Evolutionary conservation across 2,329 filamentous ascomycete genomes (phyloP).

Genomic region (Aspergillus ochraceus): DNA sequence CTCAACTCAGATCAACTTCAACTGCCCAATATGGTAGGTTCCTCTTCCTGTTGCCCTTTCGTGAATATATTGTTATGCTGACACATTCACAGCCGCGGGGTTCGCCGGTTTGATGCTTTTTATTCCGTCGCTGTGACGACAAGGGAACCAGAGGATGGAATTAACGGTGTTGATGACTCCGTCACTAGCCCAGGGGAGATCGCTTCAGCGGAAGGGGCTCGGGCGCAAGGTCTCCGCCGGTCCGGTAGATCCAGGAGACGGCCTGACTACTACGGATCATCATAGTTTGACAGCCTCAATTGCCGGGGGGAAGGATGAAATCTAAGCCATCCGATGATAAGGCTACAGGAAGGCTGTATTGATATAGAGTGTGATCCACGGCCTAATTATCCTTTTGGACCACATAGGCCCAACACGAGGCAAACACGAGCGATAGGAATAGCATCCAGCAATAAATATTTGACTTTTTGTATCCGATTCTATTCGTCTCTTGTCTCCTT

Average conservation of each 20-base stretch:
- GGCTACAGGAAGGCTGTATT: no score
- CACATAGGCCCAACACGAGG: no score
- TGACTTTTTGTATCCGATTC: no score
- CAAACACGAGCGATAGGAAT: background rate
- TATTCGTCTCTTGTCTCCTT: no score
- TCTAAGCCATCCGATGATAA: no score
- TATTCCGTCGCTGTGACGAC: background rate
- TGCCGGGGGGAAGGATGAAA: no score
- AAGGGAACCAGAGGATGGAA: background rate
- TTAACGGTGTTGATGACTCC: background rate
- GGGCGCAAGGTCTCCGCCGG: background rate
- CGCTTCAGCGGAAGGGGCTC: background rate
- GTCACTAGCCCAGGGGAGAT: background rate
- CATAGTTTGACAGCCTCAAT: no score
- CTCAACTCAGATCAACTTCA: background rate
- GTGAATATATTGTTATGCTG: background rate
- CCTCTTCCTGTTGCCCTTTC: no score
- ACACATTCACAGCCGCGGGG: background rate
- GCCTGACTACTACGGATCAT: background rate
- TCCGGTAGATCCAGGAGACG: background rate
- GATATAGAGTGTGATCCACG: no score
- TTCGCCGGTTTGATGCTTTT: background rate
- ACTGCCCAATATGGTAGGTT: background rate
- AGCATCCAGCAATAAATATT: no score
- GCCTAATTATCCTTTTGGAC: no score